These are phyloP conservation scores for Kodamaea alishanica DNA, from an alignment of 1,139 yeast species.

Conservation along the genomic window DNA sequence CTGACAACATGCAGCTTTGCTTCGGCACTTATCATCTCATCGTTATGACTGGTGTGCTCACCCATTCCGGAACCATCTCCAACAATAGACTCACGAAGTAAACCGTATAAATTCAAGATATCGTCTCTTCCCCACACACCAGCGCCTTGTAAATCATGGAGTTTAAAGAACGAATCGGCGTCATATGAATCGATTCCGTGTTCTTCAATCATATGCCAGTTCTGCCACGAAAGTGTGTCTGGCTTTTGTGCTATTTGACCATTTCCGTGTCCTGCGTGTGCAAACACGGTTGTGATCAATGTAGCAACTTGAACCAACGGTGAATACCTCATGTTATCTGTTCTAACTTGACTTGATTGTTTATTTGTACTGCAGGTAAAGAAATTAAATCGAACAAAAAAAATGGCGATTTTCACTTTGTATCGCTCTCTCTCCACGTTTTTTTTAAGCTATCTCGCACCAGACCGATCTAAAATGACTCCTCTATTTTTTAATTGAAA, in stretches of 20 bases:
- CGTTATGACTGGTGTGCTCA: constrained; percentile 58
- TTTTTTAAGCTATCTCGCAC: no score
- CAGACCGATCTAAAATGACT: no score
- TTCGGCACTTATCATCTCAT: constrained; percentile 49
- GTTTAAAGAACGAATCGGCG: constrained; percentile 69
- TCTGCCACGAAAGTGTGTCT: constrained; percentile 59
- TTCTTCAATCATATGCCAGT: constrained; percentile 89
- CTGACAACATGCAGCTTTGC: constrained; percentile 54
- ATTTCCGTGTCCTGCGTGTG: constrained; percentile 1
- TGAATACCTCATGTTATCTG: no score
- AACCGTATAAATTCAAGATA: constrained; percentile 77
- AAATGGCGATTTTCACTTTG: no score
- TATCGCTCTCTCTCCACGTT: no score
- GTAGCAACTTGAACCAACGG: background rate
- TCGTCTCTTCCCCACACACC: constrained; percentile 59
- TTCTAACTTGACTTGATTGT: no score
- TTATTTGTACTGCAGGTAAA: no score
- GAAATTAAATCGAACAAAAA: no score
- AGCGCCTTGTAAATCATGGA: constrained; percentile 65
- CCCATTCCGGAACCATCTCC: constrained; percentile 95
- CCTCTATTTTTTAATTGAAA: no score
- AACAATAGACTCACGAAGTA: constrained; percentile 64
- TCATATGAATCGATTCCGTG: constrained; percentile 76
- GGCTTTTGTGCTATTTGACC: constrained; percentile 31
- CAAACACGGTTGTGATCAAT: constrained; percentile 1